Evolutionary conservation across 2,329 filamentous ascomycete genomes (phyloP).

Genomic region (Xylaria hypoxylon): DNA sequence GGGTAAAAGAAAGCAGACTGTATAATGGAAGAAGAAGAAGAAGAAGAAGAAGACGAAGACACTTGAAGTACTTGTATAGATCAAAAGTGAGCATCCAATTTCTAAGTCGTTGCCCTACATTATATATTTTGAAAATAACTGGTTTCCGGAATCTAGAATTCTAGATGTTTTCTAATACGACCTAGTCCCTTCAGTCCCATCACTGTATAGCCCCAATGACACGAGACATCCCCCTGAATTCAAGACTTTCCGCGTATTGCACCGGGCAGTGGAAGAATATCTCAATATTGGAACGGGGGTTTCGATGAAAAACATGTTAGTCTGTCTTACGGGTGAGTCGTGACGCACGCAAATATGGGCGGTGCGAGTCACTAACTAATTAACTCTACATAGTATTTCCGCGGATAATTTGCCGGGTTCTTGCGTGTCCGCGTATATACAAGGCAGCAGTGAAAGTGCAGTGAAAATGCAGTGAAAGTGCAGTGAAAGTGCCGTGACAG

Average conservation of each 20-base stretch:
- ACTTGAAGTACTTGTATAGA: background rate
- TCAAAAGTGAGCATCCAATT: background rate
- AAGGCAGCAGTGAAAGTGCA: background rate
- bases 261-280: background rate
- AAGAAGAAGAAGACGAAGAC: too few relatives aligned
- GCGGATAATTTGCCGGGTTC: constrained; percentile 1
- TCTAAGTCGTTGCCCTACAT: background rate
- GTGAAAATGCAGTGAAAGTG: too few relatives aligned
- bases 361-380: too few relatives aligned
- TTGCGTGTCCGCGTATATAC: constrained; percentile 14
- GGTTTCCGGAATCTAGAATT: background rate
- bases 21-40: background rate
- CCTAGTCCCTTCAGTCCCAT: background rate
- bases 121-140: background rate
- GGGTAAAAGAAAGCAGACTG: background rate
- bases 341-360: too few relatives aligned
- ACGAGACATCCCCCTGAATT: background rate
- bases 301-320: background rate
- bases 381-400: background rate
- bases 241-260: constrained; percentile 19
- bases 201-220: constrained; percentile 11
- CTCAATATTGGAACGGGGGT: background rate
- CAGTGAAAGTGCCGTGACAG: too few relatives aligned
- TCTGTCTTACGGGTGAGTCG: too few relatives aligned
- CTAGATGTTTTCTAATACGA: background rate